These are phyloP conservation scores for Ceratocystis lukuohia DNA, from an alignment of 2,329 filamentous ascomycete species.

Conservation along the genomic window DNA sequence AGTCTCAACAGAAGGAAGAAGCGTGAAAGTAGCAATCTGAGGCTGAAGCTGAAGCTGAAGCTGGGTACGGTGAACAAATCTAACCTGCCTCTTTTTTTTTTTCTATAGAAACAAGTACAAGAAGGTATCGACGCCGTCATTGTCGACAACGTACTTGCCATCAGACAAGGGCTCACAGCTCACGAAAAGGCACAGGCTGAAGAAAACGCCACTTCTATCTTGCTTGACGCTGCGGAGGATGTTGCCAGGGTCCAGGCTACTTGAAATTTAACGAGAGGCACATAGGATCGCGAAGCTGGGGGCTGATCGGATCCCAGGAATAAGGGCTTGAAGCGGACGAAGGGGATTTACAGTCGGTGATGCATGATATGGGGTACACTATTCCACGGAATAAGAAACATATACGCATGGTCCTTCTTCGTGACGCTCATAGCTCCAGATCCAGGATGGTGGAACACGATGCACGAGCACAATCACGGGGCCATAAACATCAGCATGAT, in stretches of 20 bases:
- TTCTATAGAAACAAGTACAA: slow-evolving; percentile 65
- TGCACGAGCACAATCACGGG: no score
- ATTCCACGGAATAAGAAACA: slow-evolving; percentile 6
- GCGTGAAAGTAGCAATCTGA: slow-evolving; percentile 11
- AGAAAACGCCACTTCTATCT: slow-evolving; percentile 4
- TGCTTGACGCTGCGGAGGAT: neutral
- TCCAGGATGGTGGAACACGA: neutral
- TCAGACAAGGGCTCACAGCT: slow-evolving; percentile 71
- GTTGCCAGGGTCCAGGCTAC: neutral
- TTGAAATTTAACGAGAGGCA: neutral
- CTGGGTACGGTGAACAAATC: neutral
- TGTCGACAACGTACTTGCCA: slow-evolving; percentile 85
- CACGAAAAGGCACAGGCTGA: slow-evolving; percentile 14
- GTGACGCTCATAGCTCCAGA: slow-evolving; percentile 2
- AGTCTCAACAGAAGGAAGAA: slow-evolving; percentile 25
- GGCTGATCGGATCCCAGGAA: neutral
- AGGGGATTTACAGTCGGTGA: neutral
- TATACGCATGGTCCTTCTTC: slow-evolving; percentile 1
- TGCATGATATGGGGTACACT: neutral
- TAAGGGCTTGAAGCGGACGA: neutral
- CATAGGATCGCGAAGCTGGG: neutral
- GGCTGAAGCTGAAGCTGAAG: neutral
- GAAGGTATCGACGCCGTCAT: slow-evolving; percentile 97
- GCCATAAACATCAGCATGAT: neutral
- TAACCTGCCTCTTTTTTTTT: slow-evolving; percentile 15